Evolutionary conservation across 805 yeast genomes (phyloP), one percentile per base, ranked within the genome.

Genomic region (Tanozyma kutaoensis): DNA sequence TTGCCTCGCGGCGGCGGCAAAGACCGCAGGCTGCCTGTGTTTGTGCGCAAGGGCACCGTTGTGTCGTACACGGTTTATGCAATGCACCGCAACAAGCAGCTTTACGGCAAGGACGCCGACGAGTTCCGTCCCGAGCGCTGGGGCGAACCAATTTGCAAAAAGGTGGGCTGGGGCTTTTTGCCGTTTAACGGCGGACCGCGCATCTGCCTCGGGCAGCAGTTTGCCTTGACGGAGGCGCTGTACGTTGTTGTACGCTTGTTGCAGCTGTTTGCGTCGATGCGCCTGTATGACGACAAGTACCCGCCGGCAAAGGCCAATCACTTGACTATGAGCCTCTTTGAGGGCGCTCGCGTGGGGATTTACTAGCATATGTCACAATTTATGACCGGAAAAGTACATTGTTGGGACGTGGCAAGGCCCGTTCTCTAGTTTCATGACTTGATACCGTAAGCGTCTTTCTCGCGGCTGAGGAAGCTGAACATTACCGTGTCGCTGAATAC

Each of bases 1-100:
- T 48, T 68, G 29, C 74, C 74, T 12, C 44, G 50, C 24, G 74
- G 73, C 14, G 74, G 72, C 14, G 72, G 69, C 8, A 25, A 31
- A 1, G 62, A 64, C 33, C 46, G 42, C 12, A 35, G 25, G 15
- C 25, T 42, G 24, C 69, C 69, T 10, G 34, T 65, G 3, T 17
- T 17, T 17, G 20, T 17, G 8, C 9, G 9, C 10, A 10, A 8
- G 9, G 20, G 20, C 20, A 17, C 20, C 20, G 9, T 10, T 8
- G 20, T 17, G 20, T 8, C 20, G 10, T 17, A 17, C 10, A 8
- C 20, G 9, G 20, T 17, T 10, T 17, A 17, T 10, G 8, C 20
- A 10, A 17, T 17, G 20, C 20, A 17, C 10, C 8, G 20, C n/a
- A n/a, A n/a, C 23, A n/a, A 29, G 26, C 17, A 17, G 20, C 10